phyloP scores from a whole-genome alignment of 2,329 filamentous ascomycete genomes.

The Uncinocarpus reesii region DNA sequence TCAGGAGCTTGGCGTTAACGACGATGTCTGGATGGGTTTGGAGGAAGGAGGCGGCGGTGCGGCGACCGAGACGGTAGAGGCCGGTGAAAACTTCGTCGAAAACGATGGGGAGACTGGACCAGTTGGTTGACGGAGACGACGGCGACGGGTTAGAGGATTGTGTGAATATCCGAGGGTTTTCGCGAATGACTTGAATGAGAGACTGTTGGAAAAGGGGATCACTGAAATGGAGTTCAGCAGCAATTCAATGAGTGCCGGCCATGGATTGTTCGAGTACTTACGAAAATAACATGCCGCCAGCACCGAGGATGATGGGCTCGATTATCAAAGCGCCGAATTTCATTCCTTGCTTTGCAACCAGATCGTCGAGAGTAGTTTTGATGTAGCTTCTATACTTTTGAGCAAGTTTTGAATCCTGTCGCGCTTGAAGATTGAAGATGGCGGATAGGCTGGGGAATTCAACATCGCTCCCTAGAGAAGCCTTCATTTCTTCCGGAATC shows the following conservation, averaged over 20 bases:
- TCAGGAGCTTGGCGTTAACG: conserved; percentile 74
- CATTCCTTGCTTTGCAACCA: conserved; percentile 47
- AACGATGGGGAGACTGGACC: conserved; percentile 66
- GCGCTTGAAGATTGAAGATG: conserved; percentile 50
- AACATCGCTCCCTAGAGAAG: conserved; percentile 37
- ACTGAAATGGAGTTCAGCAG: conserved; percentile 31
- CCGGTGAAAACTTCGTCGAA: conserved; percentile 86
- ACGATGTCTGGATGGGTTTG: conserved; percentile 60
- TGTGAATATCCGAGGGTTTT: conserved; percentile 46
- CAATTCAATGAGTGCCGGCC: neutral
- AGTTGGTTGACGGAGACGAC: conserved; percentile 31
- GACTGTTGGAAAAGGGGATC: conserved; percentile 72
- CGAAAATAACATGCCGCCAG: conserved; percentile 74
- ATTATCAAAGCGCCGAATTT: conserved; percentile 70
- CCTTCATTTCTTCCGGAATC: conserved; percentile 42
- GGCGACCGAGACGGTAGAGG: conserved; percentile 66
- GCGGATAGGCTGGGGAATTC: conserved; percentile 43
- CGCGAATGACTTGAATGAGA: conserved; percentile 57
- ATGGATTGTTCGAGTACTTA: conserved; percentile 35
- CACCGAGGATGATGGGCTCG: conserved; percentile 70
- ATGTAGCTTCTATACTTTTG: conserved; percentile 54
- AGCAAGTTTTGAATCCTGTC: conserved; percentile 39
- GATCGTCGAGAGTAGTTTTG: conserved; percentile 40
- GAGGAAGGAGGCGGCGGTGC: conserved; percentile 61
- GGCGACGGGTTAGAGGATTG: conserved; percentile 6